Conservation (phyloP, 306 rosid species). For the Vicia villosa region DNA sequence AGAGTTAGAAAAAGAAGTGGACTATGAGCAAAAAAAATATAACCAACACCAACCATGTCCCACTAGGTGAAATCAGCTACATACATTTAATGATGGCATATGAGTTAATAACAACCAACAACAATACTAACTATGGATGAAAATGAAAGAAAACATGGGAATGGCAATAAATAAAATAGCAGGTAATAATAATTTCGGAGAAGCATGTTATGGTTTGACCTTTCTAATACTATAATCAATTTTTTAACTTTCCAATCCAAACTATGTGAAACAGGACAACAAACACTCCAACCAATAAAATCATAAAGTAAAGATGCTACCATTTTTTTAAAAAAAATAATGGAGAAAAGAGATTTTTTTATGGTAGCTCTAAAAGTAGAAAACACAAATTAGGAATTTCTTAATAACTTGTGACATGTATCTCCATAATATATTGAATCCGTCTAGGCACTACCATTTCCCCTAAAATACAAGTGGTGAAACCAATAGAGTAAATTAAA, state of each 20-base stretch:
- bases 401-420: constrained; percentile 19
- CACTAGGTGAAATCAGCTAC: neutral
- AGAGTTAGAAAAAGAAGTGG: neutral
- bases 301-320: neutral
- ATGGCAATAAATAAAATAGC: neutral
- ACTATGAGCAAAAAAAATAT: constrained; percentile 6
- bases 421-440: constrained; percentile 12
- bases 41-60: neutral
- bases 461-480: constrained; percentile 3
- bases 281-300: neutral
- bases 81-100: neutral
- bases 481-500: constrained; percentile 24
- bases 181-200: neutral
- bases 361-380: neutral
- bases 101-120: neutral
- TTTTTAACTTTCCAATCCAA: constrained; percentile 17
- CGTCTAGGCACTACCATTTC: constrained; percentile 15
- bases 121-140: neutral
- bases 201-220: neutral
- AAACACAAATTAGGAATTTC: constrained; percentile 1
- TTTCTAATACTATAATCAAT: neutral
- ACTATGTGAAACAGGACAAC: neutral
- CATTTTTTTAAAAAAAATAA: neutral
- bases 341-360: neutral
- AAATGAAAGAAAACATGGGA: constrained; percentile 1